Percentiles rank a stretch among this genome's conserved stretches.
phyloP scores from a whole-genome alignment of 2,329 filamentous ascomycete genomes.

The Fusarium sororula region DNA sequence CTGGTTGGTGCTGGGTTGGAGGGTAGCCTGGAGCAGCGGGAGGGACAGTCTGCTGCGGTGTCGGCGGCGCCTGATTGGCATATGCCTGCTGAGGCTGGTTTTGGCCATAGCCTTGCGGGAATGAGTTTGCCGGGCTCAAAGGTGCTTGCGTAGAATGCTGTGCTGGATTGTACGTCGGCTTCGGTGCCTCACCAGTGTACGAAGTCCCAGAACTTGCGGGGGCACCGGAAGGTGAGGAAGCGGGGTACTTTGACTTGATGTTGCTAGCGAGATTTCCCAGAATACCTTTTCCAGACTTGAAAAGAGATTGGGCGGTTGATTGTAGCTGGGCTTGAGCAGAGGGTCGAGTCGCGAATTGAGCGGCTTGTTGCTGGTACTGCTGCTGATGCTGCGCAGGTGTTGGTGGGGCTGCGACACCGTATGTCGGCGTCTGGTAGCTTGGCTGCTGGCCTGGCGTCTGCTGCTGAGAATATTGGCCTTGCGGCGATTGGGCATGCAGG shows the following conservation, averaged over 20 bases:
- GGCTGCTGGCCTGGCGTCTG: background rate
- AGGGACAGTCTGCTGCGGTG: slow-evolving; percentile 4
- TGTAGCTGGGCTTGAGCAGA: background rate
- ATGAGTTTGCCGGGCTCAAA: background rate
- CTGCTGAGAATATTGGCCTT: slow-evolving; percentile 1
- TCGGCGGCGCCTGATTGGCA: background rate
- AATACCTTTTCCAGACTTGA: slow-evolving; percentile 13
- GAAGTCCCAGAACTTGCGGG: background rate
- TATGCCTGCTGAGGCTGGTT: background rate
- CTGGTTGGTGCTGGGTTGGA: slow-evolving; percentile 1
- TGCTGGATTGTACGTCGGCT: background rate
- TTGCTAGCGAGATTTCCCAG: slow-evolving; percentile 22
- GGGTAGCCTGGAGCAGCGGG: background rate
- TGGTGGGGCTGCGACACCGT: slow-evolving; percentile 18
- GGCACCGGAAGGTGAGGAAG: background rate
- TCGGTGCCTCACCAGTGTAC: background rate
- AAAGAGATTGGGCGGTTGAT: slow-evolving; percentile 18
- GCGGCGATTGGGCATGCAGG: background rate
- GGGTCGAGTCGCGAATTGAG: slow-evolving; percentile 18
- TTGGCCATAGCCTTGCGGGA: background rate
- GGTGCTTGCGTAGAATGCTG: slow-evolving; percentile 8
- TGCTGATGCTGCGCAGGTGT: slow-evolving; percentile 7
- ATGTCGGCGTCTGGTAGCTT: background rate
- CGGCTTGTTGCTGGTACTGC: slow-evolving; percentile 10
- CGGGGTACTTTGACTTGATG: slow-evolving; percentile 28